Percentiles rank a stretch among this genome's conserved stretches.
Conservation (phyloP, 2,329 filamentous ascomycete genomes). For the Aspergillus calidoustus region DNA sequence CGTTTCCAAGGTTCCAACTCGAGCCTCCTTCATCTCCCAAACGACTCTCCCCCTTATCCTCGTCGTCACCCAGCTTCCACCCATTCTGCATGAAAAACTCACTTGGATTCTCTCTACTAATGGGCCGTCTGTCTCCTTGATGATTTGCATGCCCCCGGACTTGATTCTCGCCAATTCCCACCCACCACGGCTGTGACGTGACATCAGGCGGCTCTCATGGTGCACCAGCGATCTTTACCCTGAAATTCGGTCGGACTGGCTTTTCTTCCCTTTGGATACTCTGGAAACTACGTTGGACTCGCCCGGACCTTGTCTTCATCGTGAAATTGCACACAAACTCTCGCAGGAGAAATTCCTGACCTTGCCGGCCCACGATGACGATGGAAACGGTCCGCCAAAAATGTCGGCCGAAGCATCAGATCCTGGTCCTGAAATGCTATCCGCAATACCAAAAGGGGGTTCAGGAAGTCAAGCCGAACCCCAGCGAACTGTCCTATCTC, state of each 20-base stretch:
- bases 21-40: constrained; percentile 18
- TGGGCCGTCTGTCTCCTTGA: constrained; percentile 23
- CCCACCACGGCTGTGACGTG: constrained; percentile 16
- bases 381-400: constrained; percentile 65
- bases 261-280: not conserved
- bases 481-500: constrained; percentile 94
- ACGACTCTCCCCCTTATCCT: constrained; percentile 9
- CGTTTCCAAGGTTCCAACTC: constrained; percentile 1
- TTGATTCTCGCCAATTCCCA: constrained; percentile 15
- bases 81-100: constrained; percentile 14
- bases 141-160: constrained; percentile 17
- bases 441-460: constrained; percentile 88
- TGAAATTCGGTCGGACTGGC: not conserved
- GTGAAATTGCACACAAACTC: not conserved
- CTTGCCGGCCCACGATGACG: constrained; percentile 13
- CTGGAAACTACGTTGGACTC: not conserved
- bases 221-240: constrained; percentile 1
- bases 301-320: not conserved
- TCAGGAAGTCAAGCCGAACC: constrained; percentile 92
- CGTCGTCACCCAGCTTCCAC: constrained; percentile 1
- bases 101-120: constrained; percentile 13
- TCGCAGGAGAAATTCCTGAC: not conserved
- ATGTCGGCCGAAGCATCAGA: constrained; percentile 91
- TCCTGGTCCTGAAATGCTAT: constrained; percentile 94
- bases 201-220: constrained; percentile 18